Evolutionary conservation across 2,329 filamentous ascomycete genomes (phyloP).

Genomic region (Xenoacremonium recifei): DNA sequence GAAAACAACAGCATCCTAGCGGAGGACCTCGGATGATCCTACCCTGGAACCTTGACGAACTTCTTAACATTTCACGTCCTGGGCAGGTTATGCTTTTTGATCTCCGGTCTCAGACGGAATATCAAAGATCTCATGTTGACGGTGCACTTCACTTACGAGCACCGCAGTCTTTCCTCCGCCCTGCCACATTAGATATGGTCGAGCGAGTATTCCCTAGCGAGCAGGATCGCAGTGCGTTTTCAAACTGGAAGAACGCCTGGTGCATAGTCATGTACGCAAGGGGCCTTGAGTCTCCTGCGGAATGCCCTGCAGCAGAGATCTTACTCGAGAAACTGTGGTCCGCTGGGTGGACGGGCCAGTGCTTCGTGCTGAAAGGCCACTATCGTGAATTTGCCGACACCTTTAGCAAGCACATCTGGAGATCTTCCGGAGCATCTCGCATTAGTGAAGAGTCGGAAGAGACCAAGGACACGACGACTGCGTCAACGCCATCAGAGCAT

Average conservation of each 20-base stretch:
- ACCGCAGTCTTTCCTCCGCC: conserved; percentile 47
- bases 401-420: conserved; percentile 49
- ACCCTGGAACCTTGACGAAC: conserved; percentile 47
- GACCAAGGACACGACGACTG: conserved; percentile 8
- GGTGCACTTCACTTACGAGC: conserved; percentile 51
- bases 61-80: conserved; percentile 49
- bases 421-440: conserved; percentile 39
- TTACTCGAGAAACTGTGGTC: conserved; percentile 44
- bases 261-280: conserved; percentile 55
- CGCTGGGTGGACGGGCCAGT: conserved; percentile 49
- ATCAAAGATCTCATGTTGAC: conserved; percentile 50
- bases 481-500: conserved; percentile 17
- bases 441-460: conserved; percentile 39
- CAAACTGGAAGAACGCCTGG: conserved; percentile 44
- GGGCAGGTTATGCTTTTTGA: conserved; percentile 49
- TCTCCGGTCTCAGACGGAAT: conserved; percentile 45
- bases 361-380: conserved; percentile 55
- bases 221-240: conserved; percentile 44
- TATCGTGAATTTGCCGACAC: conserved; percentile 54
- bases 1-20: conserved; percentile 25
- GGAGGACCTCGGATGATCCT: conserved; percentile 47
- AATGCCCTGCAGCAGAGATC: conserved; percentile 48
- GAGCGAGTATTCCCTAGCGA: conserved; percentile 50
- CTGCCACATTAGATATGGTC: conserved; percentile 49
- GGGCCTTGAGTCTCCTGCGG: conserved; percentile 47